Evolutionary conservation across 306 rosid genomes (phyloP).

Genomic region (Vachellia pachyceras): DNA sequence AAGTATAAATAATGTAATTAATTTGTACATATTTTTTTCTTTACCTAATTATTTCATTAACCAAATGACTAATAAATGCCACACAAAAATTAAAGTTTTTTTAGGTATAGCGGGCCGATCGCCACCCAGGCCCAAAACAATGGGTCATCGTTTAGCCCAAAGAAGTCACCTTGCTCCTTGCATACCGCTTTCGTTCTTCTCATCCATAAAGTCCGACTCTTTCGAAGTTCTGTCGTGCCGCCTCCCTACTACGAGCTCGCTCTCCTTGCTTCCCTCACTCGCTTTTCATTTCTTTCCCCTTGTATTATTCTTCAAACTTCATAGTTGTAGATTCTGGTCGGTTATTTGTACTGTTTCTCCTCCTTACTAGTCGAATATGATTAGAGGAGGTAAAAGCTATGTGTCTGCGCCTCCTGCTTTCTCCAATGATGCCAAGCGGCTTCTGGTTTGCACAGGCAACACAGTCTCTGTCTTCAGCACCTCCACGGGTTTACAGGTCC

Average conservation of each 20-base stretch:
- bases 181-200: background rate
- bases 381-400: slow-evolving; percentile 74
- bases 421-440: slow-evolving; percentile 76
- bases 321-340: background rate
- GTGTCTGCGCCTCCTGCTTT: slow-evolving; percentile 75
- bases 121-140: background rate
- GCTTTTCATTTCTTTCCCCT: background rate
- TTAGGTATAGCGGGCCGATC: background rate
- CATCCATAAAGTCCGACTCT: background rate
- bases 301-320: background rate
- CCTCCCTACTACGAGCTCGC: background rate
- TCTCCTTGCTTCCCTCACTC: background rate
- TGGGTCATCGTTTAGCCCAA: background rate
- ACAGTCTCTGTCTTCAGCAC: slow-evolving; percentile 77
- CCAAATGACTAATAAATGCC: no score
- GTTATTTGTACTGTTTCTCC: background rate
- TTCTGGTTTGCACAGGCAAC: slow-evolving; percentile 68
- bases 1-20: no score
- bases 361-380: slow-evolving; percentile 36
- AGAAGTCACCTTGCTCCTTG: background rate
- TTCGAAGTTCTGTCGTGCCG: slow-evolving; percentile 18
- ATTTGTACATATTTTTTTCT: no score
- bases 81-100: no score
- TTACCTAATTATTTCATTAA: no score
- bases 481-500: slow-evolving; percentile 73